These are phyloP conservation scores for Lactarius psammicola DNA, from an alignment of 768 basidiomycete species.

Conservation along the genomic window DNA sequence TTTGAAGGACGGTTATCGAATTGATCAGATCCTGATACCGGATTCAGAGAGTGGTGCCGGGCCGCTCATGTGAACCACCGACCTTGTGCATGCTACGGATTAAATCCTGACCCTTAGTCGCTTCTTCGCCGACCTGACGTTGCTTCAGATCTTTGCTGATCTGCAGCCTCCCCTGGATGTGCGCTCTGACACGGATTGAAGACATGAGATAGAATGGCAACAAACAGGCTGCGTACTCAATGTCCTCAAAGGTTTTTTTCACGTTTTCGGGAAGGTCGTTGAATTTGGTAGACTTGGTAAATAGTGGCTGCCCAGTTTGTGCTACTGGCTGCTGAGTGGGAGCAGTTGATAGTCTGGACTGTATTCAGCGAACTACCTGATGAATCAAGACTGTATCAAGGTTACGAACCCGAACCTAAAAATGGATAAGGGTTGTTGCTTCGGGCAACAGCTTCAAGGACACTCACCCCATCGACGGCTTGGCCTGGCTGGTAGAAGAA, in stretches of 20 bases:
- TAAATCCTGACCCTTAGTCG: conserved; percentile 67
- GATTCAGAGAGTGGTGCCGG: neutral
- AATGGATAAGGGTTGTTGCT: neutral
- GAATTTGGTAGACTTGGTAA: conserved; percentile 67
- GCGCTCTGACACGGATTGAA: conserved; percentile 43
- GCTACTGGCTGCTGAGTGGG: conserved; percentile 19
- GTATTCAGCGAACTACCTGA: conserved; percentile 14
- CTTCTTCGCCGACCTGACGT: conserved; percentile 71
- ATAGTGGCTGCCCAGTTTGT: conserved; percentile 38
- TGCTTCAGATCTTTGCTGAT: conserved; percentile 78
- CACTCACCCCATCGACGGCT: conserved; percentile 12
- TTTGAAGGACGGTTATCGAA: conserved; percentile 58
- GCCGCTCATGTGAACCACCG: conserved; percentile 3
- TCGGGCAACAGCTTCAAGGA: neutral
- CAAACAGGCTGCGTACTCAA: conserved; percentile 55
- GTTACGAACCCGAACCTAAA: conserved; percentile 24
- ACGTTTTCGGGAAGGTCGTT: conserved; percentile 75
- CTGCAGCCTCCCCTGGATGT: conserved; percentile 76
- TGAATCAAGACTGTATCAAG: neutral
- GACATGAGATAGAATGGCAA: conserved; percentile 16
- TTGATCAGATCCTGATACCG: conserved; percentile 59
- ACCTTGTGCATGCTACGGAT: conserved; percentile 70
- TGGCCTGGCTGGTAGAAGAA: conserved; percentile 19
- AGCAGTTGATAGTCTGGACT: conserved; percentile 14
- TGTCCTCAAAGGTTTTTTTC: conserved; percentile 59